Conservation (phyloP, 225 moss, liverwort and hornwort species). For the Sphagnum contortum region DNA sequence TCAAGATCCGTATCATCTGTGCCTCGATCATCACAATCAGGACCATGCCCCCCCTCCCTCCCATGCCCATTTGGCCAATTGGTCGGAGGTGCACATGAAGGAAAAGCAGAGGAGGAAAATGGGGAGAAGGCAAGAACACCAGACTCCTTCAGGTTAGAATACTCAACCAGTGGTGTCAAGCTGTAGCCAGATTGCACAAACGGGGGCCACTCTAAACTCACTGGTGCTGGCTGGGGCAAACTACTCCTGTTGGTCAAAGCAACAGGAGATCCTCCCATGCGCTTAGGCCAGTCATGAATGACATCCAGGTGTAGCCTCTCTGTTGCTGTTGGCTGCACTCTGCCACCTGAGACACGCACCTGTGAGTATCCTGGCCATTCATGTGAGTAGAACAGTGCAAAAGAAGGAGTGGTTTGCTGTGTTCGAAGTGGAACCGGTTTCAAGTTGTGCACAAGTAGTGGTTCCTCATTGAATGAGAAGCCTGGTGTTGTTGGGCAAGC, state of each 20-base stretch:
- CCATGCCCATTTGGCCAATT: conserved; percentile 29
- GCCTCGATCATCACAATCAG: conserved; percentile 55
- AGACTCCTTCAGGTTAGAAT: conserved; percentile 41
- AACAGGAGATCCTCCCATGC: conserved; percentile 36
- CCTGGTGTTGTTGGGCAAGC: conserved; percentile 25
- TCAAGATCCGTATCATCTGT: conserved; percentile 84
- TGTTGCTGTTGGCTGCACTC: conserved; percentile 66
- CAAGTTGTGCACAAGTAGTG: conserved; percentile 37
- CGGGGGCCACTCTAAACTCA: conserved; percentile 59
- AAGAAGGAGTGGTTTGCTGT: conserved; percentile 41
- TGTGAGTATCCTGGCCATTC: conserved; percentile 86
- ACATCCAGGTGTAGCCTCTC: conserved; percentile 85
- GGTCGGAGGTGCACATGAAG: conserved; percentile 37
- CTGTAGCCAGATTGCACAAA: conserved; percentile 51
- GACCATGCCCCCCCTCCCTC: conserved; percentile 31
- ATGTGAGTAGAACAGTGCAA: conserved; percentile 60
- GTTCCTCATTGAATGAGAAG: conserved; percentile 28
- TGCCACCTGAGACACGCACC: conserved; percentile 57
- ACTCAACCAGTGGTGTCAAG: conserved; percentile 43
- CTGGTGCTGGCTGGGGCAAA: conserved; percentile 31
- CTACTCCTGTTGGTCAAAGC: conserved; percentile 24
- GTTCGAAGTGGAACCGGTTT: conserved; percentile 47
- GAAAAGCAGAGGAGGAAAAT: conserved; percentile 39
- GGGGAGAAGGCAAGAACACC: conserved; percentile 38
- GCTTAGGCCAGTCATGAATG: conserved; percentile 61